Conservation (phyloP, 75 land plant species). For the Pseudotsuga menziesii region DNA sequence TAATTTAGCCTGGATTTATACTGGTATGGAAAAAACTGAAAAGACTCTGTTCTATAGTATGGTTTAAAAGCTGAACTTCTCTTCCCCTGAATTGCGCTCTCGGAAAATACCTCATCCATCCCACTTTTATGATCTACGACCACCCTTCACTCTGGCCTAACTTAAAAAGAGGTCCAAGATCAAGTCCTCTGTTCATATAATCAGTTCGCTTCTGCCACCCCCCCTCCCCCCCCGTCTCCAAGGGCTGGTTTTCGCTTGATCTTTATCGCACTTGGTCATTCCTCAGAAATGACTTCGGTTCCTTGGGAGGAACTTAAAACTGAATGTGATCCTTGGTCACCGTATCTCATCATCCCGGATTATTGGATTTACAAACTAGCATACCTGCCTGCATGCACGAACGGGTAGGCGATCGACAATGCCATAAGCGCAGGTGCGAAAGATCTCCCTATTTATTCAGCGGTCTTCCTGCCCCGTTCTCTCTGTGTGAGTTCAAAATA, state of each 20-base stretch:
- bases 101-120: not conserved
- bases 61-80: too few species aligned
- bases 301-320: not conserved
- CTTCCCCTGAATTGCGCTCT: too few species aligned
- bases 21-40: too few species aligned
- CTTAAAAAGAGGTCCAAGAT: not conserved
- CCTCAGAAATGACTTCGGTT: not conserved
- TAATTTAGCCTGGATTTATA: too few species aligned
- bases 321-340: not conserved
- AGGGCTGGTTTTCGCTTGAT: not conserved
- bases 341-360: not conserved
- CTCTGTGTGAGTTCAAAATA: too few species aligned
- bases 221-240: not conserved
- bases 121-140: not conserved
- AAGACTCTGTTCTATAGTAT: too few species aligned
- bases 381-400: not conserved
- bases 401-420: slow-evolving; percentile 1
- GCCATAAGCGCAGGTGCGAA: not conserved
- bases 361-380: not conserved
- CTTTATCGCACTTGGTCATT: not conserved
- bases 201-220: not conserved
- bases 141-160: not conserved
- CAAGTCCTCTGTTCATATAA: not conserved
- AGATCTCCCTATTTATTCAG: not conserved
- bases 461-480: not conserved